phyloP scores from a whole-genome alignment of 2,329 filamentous ascomycete genomes.

The Colletotrichum trifolii region DNA sequence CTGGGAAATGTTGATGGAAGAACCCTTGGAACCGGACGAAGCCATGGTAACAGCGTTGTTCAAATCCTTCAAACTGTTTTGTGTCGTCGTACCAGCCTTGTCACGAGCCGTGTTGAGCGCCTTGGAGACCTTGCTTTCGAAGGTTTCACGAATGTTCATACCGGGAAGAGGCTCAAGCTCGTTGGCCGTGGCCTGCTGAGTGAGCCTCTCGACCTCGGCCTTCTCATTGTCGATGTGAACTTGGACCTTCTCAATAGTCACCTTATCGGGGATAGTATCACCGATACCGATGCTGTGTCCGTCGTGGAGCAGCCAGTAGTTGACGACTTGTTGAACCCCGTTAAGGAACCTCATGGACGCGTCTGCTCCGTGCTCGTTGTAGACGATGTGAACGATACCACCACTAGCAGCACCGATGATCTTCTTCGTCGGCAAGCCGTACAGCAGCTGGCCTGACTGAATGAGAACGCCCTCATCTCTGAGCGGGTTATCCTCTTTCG shows the following conservation, averaged over 20 bases:
- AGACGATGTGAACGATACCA: constrained; percentile 95
- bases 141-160: constrained; percentile 98
- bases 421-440: constrained; percentile 93
- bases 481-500: constrained; percentile 68
- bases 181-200: constrained; percentile 83
- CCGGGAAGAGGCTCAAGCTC: constrained; percentile 91
- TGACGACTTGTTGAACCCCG: constrained; percentile 91
- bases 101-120: constrained; percentile 96
- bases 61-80: constrained; percentile 90
- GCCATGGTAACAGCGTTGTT: constrained; percentile 99
- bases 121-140: constrained; percentile 96
- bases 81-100: constrained; percentile 90
- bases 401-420: constrained; percentile 88
- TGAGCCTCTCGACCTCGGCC: constrained; percentile 79
- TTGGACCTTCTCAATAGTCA: constrained; percentile 87
- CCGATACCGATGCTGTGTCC: constrained; percentile 98
- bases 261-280: constrained; percentile 92
- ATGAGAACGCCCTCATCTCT: constrained; percentile 85
- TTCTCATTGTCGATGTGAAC: constrained; percentile 85
- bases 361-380: constrained; percentile 90
- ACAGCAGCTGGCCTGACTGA: constrained; percentile 88
- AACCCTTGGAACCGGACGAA: constrained; percentile 96
- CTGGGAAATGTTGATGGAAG: constrained; percentile 98
- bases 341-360: constrained; percentile 96
- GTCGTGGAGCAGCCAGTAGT: constrained; percentile 96